These are phyloP conservation scores for Spergularia bocconei DNA, from an alignment of 148 eudicot genomes.

Conservation along the genomic window DNA sequence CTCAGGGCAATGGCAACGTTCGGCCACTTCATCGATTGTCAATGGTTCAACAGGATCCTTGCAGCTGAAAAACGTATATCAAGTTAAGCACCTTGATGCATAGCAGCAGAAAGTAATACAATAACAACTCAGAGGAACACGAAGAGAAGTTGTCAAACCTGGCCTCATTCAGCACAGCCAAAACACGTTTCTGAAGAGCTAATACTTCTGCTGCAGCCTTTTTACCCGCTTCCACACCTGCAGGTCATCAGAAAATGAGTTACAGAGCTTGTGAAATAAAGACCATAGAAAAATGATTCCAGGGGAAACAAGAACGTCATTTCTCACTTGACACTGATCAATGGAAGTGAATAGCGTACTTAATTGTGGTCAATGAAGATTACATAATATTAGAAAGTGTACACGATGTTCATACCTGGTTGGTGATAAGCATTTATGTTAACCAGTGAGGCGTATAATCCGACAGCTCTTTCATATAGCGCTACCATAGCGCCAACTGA, in stretches of 20 bases:
- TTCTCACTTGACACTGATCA: background rate
- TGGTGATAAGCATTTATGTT: slow-evolving; percentile 97
- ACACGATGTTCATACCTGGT: slow-evolving; percentile 56
- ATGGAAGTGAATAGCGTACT: background rate
- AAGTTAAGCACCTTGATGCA: background rate
- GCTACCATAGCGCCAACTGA: slow-evolving; percentile 94
- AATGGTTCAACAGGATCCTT: slow-evolving; percentile 90
- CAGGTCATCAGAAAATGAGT: slow-evolving; percentile 9
- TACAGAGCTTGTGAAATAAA: background rate
- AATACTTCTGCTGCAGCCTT: slow-evolving; percentile 97
- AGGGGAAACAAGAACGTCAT: background rate
- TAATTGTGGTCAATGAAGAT: background rate
- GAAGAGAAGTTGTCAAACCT: slow-evolving; percentile 41
- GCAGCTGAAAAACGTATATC: slow-evolving; percentile 49
- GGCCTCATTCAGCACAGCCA: slow-evolving; percentile 89
- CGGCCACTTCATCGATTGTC: slow-evolving; percentile 89
- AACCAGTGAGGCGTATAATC: slow-evolving; percentile 84
- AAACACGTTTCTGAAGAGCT: slow-evolving; percentile 95
- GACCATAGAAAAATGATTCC: background rate
- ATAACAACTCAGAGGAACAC: background rate
- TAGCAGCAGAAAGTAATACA: background rate
- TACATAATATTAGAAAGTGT: too few species aligned
- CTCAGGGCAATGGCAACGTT: slow-evolving; percentile 84
- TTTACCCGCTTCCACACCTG: slow-evolving; percentile 99
- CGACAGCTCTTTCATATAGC: slow-evolving; percentile 96